Base-by-base conservation (phyloP, 202 grass and related monocot genomes). In the Setaria viridis region DNA sequence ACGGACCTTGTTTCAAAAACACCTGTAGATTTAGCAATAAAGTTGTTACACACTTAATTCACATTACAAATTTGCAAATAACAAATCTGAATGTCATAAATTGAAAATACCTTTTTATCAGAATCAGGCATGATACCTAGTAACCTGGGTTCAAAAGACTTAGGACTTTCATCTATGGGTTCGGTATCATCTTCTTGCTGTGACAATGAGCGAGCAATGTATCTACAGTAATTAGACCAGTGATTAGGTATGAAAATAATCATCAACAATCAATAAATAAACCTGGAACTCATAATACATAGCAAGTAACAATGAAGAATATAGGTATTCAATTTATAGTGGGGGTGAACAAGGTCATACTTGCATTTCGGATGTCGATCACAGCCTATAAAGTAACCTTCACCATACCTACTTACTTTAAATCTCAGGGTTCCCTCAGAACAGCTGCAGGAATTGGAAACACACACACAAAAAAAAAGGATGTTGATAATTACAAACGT, bases 351-450 rank as follows among this genome's bases (percentile, higher is more conserved):
- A 79, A 43, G 17, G 68, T 62, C 95, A 87, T 94, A 99, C 97
- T 93, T 99, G 97, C 97, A 99, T 87, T 85, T 91, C 16, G 93
- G 97, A 91, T 96, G 92, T 83, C 88, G 88, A 84, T 99, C 88
- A 80, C 93, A 99, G 13, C 93, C 97, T 82, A 96, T 90, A 91
- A 99, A 99, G 91, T 94, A 99, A 54, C 97, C 93, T 74, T 93
- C 83, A 64, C 97, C 97, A 4, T 87, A 94, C 66, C 88, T 94
- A 85, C 92, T 94, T 19, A 99, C 90, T 90, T 99, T 99, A 59
- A 99, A 93, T 87, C 88, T 94, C 82, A 99, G 81, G 58, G 92
- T 99, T 70, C 97, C 97, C 58, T 82, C 68, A 77, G 90, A 90
- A 85, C 97, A 99, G 83, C 97, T 99, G 88, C 90, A 94, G 62